Percentiles rank a stretch among this genome's conserved stretches.
These are phyloP conservation scores for Epichloe sp. DNA, from an alignment of 2,329 filamentous ascomycete genomes.

Conservation along the genomic window DNA sequence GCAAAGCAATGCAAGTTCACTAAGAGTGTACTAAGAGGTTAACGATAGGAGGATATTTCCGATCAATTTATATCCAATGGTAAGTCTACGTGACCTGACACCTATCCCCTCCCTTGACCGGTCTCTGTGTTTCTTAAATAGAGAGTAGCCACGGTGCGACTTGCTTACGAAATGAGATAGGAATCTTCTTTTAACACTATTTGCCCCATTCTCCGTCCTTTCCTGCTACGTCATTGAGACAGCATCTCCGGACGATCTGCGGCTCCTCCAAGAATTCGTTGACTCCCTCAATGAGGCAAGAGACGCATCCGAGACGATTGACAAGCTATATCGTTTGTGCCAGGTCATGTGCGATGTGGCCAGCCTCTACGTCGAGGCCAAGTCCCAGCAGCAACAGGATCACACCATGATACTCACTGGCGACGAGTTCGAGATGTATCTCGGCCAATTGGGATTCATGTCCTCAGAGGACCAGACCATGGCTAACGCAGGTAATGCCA, in stretches of 20 bases:
- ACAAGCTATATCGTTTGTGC: conserved; percentile 49
- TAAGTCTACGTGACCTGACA: conserved; percentile 14
- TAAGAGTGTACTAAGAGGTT: conserved; percentile 30
- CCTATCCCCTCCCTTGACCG: too few relatives aligned
- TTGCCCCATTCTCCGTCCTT: conserved; percentile 46
- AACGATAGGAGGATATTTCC: conserved; percentile 26
- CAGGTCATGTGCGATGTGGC: conserved; percentile 49
- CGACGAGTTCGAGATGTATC: conserved; percentile 50
- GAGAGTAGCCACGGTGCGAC: neutral
- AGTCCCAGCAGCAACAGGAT: conserved; percentile 33
- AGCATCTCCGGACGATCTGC: conserved; percentile 37
- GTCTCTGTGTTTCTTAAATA: neutral
- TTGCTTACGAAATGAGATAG: conserved; percentile 10
- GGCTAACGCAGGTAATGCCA: conserved; percentile 10
- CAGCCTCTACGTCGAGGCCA: conserved; percentile 47
- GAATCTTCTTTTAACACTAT: conserved; percentile 43
- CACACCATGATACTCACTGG: conserved; percentile 36
- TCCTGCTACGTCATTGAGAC: conserved; percentile 47
- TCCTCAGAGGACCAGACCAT: conserved; percentile 24
- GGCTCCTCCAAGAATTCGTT: conserved; percentile 42
- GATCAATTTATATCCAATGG: conserved; percentile 39
- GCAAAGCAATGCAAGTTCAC: conserved; percentile 34
- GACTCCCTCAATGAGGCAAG: conserved; percentile 38
- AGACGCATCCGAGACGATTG: conserved; percentile 42
- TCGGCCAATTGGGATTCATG: conserved; percentile 50